Evolutionary conservation across 768 basidiomycete species (phyloP), one percentile per base, ranked within the genome.

Genomic region (Boletus sp.): DNA sequence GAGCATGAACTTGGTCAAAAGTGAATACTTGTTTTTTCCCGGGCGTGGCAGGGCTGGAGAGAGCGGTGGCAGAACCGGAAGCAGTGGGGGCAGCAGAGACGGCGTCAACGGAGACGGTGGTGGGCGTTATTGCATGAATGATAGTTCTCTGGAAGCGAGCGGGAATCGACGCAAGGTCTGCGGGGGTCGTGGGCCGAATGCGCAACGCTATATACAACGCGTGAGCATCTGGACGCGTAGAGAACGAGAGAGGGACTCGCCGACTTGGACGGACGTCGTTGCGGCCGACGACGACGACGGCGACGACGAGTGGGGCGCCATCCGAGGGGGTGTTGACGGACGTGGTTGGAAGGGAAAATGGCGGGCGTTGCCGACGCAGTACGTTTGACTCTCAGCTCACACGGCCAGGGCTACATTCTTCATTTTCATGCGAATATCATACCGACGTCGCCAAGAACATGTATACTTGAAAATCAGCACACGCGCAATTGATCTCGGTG

Each of bases 1-100:
- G 94, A 3, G 84, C 80, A 67, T 97, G 87, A 44, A 99, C 96
- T 63, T 94, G 90, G 79, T 99, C 97, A 71, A 96, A 99, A 50
- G 85, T 84, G 72, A 97, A 99, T 54, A 78, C 71, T 67, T 94
- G 89, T 72, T 90, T 92, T 80, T 93, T 94, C 55, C 78, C 77
- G 45, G 77, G 78, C 32, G 81, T 73, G 59, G 76, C 73, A 42
- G 75, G 77, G 18, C 83, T 71, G 28, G 81, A 75, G 15, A 75
- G 71, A n/a, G 78, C 69, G 42, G 80, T 73, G 45, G 81, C 73
- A 55, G 83, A 77, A 44, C 83, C 81, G 39, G 84, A 69, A 24
- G 78, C 71, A 47, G 81, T 66, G 39, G 82, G 77, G 46, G 80
- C 71, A 59, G 78, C 75, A 50, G 84, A 78, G 48, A 83, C 78